Conservation (phyloP, 192 early-diverging fungal species). For the Cetraspora pellucida region DNA sequence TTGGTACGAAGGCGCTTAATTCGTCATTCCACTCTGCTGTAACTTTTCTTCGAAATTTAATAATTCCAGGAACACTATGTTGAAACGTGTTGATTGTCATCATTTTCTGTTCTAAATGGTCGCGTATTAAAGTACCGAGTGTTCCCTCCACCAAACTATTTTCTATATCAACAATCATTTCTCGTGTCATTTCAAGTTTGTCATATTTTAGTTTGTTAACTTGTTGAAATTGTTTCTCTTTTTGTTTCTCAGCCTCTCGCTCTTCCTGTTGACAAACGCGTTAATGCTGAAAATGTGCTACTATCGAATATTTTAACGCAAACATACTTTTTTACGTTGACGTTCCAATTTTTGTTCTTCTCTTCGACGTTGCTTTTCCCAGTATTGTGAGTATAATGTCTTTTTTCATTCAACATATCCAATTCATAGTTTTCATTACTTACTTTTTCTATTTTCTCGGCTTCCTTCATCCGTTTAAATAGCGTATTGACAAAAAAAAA, state of each 20-base stretch:
- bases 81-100: constrained; percentile 1
- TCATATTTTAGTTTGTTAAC: constrained; percentile 39
- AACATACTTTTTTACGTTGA: constrained; percentile 11
- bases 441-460: too few species aligned
- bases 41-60: constrained; percentile 43
- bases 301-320: not conserved
- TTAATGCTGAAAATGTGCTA: too few species aligned
- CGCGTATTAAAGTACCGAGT: constrained; percentile 36
- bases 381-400: too few species aligned
- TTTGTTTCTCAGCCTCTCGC: constrained; percentile 36
- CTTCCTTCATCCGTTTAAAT: too few species aligned
- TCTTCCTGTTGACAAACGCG: constrained; percentile 19
- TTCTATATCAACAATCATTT: constrained; percentile 45
- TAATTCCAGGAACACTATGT: constrained; percentile 21
- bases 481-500: too few species aligned
- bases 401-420: too few species aligned
- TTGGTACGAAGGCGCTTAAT: constrained; percentile 39
- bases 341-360: constrained; percentile 23
- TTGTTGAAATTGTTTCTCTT: constrained; percentile 28
- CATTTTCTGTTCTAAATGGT: constrained; percentile 19
- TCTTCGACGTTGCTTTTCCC: constrained; percentile 4
- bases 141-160: constrained; percentile 20
- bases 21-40: constrained; percentile 37
- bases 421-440: too few species aligned
- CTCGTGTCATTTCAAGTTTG: constrained; percentile 35